A percentile compares a stretch with the other conserved stretches of the same genome.
Conservation (phyloP, 169 alveolate species). For the Eimeria tenella region DNA sequence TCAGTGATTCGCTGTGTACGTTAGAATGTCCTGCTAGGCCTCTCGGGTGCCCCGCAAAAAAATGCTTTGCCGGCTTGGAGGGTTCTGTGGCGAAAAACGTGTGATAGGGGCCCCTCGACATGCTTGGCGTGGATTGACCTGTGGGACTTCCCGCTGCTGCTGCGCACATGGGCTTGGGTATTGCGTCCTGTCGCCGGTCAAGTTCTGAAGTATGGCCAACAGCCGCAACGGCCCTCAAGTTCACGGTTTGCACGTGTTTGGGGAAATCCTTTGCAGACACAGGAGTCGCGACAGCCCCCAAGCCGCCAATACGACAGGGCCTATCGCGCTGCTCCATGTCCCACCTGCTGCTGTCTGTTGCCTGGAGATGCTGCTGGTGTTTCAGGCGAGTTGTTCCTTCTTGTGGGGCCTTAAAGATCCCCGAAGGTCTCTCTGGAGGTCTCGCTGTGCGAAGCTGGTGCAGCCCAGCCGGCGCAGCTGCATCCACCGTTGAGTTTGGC, state of each 20-base stretch:
- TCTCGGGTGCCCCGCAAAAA: no score
- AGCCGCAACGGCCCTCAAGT: neutral
- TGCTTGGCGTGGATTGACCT: no score
- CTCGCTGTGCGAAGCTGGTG: no score
- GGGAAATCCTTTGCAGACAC: neutral
- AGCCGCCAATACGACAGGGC: no score
- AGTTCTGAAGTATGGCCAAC: neutral
- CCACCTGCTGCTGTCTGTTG: conserved; percentile 1
- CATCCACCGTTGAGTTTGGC: neutral
- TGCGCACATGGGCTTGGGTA: no score
- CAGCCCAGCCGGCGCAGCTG: neutral
- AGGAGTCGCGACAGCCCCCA: neutral
- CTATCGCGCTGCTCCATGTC: neutral
- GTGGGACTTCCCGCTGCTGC: no score
- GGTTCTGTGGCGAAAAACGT: no score
- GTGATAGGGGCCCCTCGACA: no score
- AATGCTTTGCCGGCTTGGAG: no score
- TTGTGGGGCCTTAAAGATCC: neutral
- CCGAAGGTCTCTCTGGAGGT: no score
- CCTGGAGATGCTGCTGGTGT: neutral
- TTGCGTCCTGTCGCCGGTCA: no score
- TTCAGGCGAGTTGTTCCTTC: neutral
- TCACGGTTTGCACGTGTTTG: neutral
- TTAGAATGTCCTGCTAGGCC: no score
- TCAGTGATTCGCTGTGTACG: neutral